phyloP scores from a whole-genome alignment of 108 stramenopile genomes.

The Aureococcus anophagefferens region DNA sequence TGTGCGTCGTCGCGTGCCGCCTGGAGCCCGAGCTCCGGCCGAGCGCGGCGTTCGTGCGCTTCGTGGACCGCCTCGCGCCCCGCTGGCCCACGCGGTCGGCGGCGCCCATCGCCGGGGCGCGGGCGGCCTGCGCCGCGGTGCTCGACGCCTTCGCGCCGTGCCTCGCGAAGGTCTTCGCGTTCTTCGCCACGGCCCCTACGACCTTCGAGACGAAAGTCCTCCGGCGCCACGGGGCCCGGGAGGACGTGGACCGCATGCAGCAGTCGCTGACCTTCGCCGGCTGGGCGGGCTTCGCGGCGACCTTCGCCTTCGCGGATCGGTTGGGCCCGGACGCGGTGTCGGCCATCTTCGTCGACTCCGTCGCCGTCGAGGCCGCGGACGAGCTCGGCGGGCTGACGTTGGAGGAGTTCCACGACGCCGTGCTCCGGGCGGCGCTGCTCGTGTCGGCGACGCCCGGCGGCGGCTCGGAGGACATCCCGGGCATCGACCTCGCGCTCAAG shows the following conservation, averaged over 20 bases:
- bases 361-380: background rate
- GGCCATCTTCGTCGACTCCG: background rate
- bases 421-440: background rate
- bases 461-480: too few species aligned
- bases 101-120: background rate
- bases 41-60: background rate
- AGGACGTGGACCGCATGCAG: background rate
- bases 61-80: background rate
- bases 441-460: background rate
- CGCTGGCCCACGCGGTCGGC: background rate
- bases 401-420: background rate
- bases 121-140: background rate
- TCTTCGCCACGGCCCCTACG: background rate
- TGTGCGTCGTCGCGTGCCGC: background rate
- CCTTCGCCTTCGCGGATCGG: background rate
- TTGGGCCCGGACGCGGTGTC: background rate
- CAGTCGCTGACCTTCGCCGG: background rate
- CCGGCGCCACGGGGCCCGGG: background rate
- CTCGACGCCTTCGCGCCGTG: background rate
- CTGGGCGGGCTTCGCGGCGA: background rate
- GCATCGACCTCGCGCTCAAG: too few species aligned
- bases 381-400: background rate
- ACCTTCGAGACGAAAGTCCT: background rate
- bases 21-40: background rate
- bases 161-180: background rate